These are phyloP conservation scores for Fusarium beomiforme DNA, from an alignment of 2,329 filamentous ascomycete species.

Conservation along the genomic window DNA sequence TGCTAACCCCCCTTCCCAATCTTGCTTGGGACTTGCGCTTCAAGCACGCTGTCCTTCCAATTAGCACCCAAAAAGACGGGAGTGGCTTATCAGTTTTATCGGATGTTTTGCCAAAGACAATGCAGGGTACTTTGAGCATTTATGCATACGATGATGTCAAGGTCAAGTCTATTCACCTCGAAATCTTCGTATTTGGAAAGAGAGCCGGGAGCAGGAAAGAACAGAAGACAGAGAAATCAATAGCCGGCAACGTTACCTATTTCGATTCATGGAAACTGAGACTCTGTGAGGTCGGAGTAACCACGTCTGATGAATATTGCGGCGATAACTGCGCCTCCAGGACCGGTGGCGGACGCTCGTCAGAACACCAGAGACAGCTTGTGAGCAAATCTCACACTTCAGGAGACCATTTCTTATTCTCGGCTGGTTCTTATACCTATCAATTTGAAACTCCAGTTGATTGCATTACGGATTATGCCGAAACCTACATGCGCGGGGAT, in stretches of 20 bases:
- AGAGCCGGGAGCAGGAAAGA: background rate
- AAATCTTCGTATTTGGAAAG: background rate
- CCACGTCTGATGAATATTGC: background rate
- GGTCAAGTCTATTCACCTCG: background rate
- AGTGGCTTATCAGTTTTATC: fast-evolving
- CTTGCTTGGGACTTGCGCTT: background rate
- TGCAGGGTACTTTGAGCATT: fast-evolving
- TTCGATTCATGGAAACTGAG: background rate
- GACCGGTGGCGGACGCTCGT: fast-evolving
- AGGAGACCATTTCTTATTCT: background rate
- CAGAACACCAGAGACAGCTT: background rate
- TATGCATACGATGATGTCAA: fast-evolving
- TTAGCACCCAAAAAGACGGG: background rate
- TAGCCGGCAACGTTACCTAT: fast-evolving
- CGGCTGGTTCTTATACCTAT: background rate
- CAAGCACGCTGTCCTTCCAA: background rate
- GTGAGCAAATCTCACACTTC: fast-evolving
- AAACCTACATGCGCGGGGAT: background rate
- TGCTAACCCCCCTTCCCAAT: fast-evolving
- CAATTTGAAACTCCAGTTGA: background rate
- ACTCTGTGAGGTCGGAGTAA: fast-evolving
- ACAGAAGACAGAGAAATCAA: background rate
- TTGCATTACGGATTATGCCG: fast-evolving
- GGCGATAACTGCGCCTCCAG: background rate
- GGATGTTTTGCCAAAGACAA: fast-evolving